Evolutionary conservation across 2,329 filamentous ascomycete genomes (phyloP), one percentile per base, ranked within the genome.

Genomic region (Sarocladiaceae sp.): DNA sequence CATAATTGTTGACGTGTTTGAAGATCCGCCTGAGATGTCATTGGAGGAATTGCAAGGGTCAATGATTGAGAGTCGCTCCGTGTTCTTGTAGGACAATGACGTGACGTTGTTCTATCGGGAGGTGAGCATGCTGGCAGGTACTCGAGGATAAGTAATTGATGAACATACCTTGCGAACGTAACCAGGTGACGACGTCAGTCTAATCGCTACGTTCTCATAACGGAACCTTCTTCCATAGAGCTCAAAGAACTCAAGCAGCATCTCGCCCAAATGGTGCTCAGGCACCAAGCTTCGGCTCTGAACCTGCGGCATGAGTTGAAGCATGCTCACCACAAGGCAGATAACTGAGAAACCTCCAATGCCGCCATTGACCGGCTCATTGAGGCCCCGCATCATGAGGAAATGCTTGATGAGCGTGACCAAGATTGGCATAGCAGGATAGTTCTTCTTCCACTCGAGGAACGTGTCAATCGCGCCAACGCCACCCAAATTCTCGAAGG

Each of bases 291-390:
- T 79, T 23, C 77, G 70, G 55, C 79, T 82, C 59, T 88, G 83
- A 1, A 86, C 75, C 55, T 85, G 79, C 10, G 90, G 89, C 74
- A 91, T 82, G 57, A 89, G 76, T 64, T 96, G 88, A 44, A 97
- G 72, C 68, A 96, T 84, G 73, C 88, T 94, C 54, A 94, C 89
- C 5, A 97, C 89, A 56, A 99, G 77, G 72, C 94, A 99, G 52
- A 93, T 97, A 57, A 96, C 87, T 1, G 91, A 90, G 65, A 97
- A 97, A 2, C 94, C 94, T 51, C 94, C 94, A 50, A 99, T 83
- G 2, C 94, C 94, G 52, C 94, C 94, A 55, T 84, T 89, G 36
- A 89, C 87, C 3, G 96, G 92, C 67, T 99, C 94, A 60, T 97
- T 97, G 50, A 97, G 75, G 1, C 86, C 89, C 55, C 91, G 84